Evolutionary conservation across 805 yeast genomes (phyloP).

Genomic region (Yamadazyma endophytica): DNA sequence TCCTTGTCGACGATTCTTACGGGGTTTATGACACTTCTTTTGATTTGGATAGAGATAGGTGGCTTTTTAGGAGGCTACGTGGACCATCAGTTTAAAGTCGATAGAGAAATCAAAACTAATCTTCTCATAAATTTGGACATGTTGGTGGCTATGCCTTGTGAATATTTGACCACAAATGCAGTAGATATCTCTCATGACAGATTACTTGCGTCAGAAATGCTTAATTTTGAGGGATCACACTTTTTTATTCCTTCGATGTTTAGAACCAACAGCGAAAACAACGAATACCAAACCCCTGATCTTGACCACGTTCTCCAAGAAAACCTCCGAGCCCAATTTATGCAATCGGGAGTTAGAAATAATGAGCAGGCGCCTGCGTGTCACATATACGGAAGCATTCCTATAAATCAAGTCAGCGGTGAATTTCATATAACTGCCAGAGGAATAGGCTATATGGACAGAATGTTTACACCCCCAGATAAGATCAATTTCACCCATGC

Average conservation of each 20-base stretch:
- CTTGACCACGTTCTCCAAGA: slow-evolving; percentile 64
- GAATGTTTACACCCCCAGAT: slow-evolving; percentile 44
- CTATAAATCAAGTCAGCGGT: slow-evolving; percentile 83
- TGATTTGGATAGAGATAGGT: slow-evolving; percentile 83
- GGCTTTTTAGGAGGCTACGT: slow-evolving; percentile 78
- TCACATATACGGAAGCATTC: slow-evolving; percentile 75
- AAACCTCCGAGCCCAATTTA: slow-evolving; percentile 62
- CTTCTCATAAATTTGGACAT: slow-evolving; percentile 75
- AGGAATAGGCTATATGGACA: slow-evolving; percentile 59
- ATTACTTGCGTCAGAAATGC: slow-evolving; percentile 69
- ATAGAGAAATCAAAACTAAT: slow-evolving; percentile 50
- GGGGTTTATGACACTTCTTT: slow-evolving; percentile 55
- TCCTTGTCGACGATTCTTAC: slow-evolving; percentile 68
- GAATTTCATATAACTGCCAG: slow-evolving; percentile 79
- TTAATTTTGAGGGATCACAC: slow-evolving; percentile 63
- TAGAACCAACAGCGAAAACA: slow-evolving; percentile 41
- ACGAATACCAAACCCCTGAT: slow-evolving; percentile 53
- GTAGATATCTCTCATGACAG: slow-evolving; percentile 75
- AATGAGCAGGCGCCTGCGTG: slow-evolving; percentile 73
- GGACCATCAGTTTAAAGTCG: slow-evolving; percentile 76
- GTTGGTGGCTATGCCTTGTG: slow-evolving; percentile 81
- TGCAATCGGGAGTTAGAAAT: slow-evolving; percentile 35
- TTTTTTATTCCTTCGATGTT: slow-evolving; percentile 50
- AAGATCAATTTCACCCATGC: slow-evolving; percentile 77
- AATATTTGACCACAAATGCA: slow-evolving; percentile 67